Conservation (phyloP, 1,139 yeast species). For the Lodderomyces orthopsilosis region DNA sequence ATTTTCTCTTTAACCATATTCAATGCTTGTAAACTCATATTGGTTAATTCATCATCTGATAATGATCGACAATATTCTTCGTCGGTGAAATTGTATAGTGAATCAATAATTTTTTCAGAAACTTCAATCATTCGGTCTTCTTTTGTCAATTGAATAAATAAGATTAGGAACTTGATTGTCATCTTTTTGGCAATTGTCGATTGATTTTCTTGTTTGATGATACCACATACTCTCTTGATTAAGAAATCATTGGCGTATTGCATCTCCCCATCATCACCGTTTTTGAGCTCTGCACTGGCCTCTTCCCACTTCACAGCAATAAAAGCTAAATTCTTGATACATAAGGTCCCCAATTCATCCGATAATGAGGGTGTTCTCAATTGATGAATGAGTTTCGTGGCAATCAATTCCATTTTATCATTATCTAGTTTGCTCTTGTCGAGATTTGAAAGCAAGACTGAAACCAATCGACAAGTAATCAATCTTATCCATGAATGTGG, state of each 20-base stretch:
- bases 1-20: slow-evolving; percentile 65
- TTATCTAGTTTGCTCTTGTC: slow-evolving; percentile 25
- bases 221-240: slow-evolving; percentile 54
- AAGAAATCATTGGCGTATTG: slow-evolving; percentile 59
- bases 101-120: slow-evolving; percentile 52
- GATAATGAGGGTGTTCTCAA: slow-evolving; percentile 74
- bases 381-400: slow-evolving; percentile 70
- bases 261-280: slow-evolving; percentile 18
- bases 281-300: slow-evolving; percentile 11
- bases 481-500: slow-evolving; percentile 94
- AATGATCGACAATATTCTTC: slow-evolving; percentile 37
- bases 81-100: slow-evolving; percentile 58
- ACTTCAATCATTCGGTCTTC: slow-evolving; percentile 35
- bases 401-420: slow-evolving; percentile 41
- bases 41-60: slow-evolving; percentile 52
- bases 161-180: slow-evolving; percentile 58
- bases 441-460: slow-evolving; percentile 45
- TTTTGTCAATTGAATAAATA: slow-evolving; percentile 51
- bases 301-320: slow-evolving; percentile 64
- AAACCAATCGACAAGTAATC: slow-evolving; percentile 60
- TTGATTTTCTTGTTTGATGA: slow-evolving; percentile 62
- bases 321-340: slow-evolving; percentile 64
- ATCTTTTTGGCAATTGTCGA: slow-evolving; percentile 61
- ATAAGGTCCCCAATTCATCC: slow-evolving; percentile 61
- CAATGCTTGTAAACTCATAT: slow-evolving; percentile 66